A percentile compares a stretch with the other conserved stretches of the same genome.
phyloP scores from a whole-genome alignment of 129 eudicot species.

The Flaveria ramosissima region DNA sequence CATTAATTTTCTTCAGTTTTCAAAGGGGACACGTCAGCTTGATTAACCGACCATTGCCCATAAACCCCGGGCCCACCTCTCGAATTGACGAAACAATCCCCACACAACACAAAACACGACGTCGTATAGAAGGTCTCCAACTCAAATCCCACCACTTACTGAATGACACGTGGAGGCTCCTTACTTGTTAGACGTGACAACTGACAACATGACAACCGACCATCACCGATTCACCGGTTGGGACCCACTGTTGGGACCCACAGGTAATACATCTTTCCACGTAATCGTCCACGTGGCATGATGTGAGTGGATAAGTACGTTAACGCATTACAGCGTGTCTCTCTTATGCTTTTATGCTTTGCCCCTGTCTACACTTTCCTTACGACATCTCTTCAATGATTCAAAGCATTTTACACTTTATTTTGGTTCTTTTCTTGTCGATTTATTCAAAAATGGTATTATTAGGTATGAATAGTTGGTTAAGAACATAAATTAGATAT shows the following conservation, averaged over 20 bases:
- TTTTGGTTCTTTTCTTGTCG: conserved; percentile 25
- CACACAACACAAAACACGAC: conserved; percentile 13
- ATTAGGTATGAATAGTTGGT: background rate
- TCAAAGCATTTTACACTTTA: conserved; percentile 9
- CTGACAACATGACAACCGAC: conserved; percentile 27
- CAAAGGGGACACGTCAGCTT: conserved; percentile 6
- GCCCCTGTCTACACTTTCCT: conserved; percentile 33
- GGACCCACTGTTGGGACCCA: conserved; percentile 30
- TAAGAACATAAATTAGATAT: background rate
- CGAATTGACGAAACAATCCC: background rate
- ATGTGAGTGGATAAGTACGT: conserved; percentile 24
- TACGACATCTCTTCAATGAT: conserved; percentile 30
- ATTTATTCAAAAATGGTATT: conserved; percentile 1
- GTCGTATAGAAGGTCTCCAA: conserved; percentile 25
- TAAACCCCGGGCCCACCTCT: conserved; percentile 16
- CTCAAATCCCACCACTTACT: background rate
- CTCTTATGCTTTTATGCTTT: conserved; percentile 38
- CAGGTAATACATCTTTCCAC: conserved; percentile 31
- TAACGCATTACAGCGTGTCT: conserved; percentile 42
- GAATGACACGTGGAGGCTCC: conserved; percentile 29
- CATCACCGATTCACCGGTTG: conserved; percentile 1
- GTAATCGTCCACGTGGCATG: conserved; percentile 40
- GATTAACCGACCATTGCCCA: conserved; percentile 37
- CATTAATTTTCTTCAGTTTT: conserved; percentile 6
- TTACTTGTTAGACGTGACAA: conserved; percentile 25